These are phyloP conservation scores for Escovopsis sp. DNA, from an alignment of 2,329 filamentous ascomycete species.

Conservation along the genomic window DNA sequence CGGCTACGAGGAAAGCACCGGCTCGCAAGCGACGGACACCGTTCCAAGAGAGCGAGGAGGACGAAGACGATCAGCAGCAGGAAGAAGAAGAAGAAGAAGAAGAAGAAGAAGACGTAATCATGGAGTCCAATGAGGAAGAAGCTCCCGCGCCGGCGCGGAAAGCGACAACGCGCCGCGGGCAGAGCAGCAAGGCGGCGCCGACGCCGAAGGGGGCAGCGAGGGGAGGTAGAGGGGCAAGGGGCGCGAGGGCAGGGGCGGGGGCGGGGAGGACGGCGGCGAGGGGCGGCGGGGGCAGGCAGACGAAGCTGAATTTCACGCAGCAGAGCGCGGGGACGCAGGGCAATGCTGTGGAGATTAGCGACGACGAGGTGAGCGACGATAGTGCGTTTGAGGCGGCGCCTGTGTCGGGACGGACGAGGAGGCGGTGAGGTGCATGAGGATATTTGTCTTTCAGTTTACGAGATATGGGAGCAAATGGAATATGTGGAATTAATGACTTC, in stretches of 20 bases:
- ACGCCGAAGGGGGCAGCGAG: constrained; percentile 7
- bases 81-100: constrained; percentile 7
- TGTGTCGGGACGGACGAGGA: constrained; percentile 17
- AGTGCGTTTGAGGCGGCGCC: constrained; percentile 44
- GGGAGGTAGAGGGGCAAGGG: no score
- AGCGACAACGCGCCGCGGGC: constrained; percentile 11
- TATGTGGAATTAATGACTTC: no score
- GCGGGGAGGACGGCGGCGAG: constrained; percentile 9
- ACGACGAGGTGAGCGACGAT: constrained; percentile 50
- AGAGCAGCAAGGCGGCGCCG: constrained; percentile 8
- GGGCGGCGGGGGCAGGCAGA: constrained; percentile 14
- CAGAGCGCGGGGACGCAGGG: constrained; percentile 24
- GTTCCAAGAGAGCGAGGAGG: constrained; percentile 22
- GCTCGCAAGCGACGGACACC: constrained; percentile 25
- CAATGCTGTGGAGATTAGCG: constrained; percentile 43
- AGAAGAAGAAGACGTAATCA: constrained; percentile 35
- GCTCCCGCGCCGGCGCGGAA: constrained; percentile 24
- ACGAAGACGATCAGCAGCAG: constrained; percentile 17
- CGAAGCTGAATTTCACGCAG: constrained; percentile 22
- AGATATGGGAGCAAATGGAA: no score
- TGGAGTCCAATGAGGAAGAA: constrained; percentile 34
- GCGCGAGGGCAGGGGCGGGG: constrained; percentile 12
- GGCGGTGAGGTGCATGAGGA: constrained; percentile 10
- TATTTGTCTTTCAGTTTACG: not conserved
- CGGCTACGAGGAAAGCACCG: constrained; percentile 29